These are phyloP conservation scores for Euphorbia pulcherrima DNA, from an alignment of 345 rosid genomes.

Conservation along the genomic window DNA sequence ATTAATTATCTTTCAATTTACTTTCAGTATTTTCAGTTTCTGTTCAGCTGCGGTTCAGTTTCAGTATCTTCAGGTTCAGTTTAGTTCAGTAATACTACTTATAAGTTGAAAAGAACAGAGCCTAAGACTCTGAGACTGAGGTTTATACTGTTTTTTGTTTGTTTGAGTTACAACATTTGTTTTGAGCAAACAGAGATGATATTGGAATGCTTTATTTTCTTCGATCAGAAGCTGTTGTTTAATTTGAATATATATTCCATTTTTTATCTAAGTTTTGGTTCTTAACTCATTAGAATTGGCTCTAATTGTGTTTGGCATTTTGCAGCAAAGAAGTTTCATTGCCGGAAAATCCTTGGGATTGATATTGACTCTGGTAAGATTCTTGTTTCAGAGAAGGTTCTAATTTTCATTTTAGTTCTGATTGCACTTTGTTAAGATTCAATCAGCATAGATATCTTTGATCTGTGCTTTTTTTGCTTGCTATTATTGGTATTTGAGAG, in stretches of 20 bases:
- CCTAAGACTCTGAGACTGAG: background rate
- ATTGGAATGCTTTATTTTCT: too few species aligned
- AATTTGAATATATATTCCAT: background rate
- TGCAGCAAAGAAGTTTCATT: conserved; percentile 74
- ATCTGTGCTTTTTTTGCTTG: background rate
- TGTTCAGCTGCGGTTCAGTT: too few species aligned
- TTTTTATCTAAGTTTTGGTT: background rate
- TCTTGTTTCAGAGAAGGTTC: background rate
- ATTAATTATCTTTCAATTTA: too few species aligned
- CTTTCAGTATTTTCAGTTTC: too few species aligned
- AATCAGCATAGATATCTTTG: background rate
- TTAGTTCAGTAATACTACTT: too few species aligned
- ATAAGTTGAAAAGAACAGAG: too few species aligned
- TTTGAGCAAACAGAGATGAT: background rate
- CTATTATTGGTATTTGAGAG: background rate
- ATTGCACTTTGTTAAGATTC: background rate
- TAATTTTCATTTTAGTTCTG: background rate
- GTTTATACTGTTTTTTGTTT: background rate
- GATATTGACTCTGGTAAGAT: conserved; percentile 91
- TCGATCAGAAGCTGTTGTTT: background rate
- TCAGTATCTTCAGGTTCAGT: too few species aligned
- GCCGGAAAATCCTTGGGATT: conserved; percentile 74
- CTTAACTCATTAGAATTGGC: background rate
- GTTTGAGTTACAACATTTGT: background rate
- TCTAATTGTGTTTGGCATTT: conserved; percentile 8